Conservation (phyloP, 805 yeast species). For the Candida boidinii region DNA sequence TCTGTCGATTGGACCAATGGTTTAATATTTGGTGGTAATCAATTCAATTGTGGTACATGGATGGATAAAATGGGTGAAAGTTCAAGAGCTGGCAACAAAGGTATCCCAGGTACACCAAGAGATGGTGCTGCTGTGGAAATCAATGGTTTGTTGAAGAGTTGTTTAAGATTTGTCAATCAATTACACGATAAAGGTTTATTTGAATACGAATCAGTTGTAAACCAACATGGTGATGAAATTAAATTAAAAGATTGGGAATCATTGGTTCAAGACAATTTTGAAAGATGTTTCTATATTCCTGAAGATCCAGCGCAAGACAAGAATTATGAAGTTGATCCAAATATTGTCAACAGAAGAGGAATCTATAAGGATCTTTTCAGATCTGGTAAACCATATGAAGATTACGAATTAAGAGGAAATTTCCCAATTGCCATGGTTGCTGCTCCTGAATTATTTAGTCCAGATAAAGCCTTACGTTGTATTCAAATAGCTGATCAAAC, state of each 20-base stretch:
- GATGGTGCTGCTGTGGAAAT: constrained; percentile 96
- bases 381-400: constrained; percentile 85
- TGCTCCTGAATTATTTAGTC: constrained; percentile 84
- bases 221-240: constrained; percentile 47
- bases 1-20: constrained; percentile 87
- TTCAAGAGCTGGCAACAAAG: constrained; percentile 68
- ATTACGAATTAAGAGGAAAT: constrained; percentile 87
- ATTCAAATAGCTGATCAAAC: constrained; percentile 61
- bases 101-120: constrained; percentile 96
- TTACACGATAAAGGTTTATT: constrained; percentile 49
- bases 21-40: constrained; percentile 83
- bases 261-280: constrained; percentile 65
- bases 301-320: constrained; percentile 49
- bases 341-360: constrained; percentile 79
- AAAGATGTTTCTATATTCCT: constrained; percentile 73
- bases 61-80: constrained; percentile 99
- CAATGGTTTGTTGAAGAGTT: constrained; percentile 78
- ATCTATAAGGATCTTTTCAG: constrained; percentile 82
- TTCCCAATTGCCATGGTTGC: constrained; percentile 90
- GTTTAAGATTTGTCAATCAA: constrained; percentile 68
- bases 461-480: constrained; percentile 53
- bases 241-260: constrained; percentile 65
- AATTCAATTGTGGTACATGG: constrained; percentile 96
- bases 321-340: constrained; percentile 51
- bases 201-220: constrained; percentile 46